Evolutionary conservation across 495 filamentous ascomycete genomes (phyloP), one percentile per base, ranked within the genome.

Genomic region (Venustampulla echinocandica): DNA sequence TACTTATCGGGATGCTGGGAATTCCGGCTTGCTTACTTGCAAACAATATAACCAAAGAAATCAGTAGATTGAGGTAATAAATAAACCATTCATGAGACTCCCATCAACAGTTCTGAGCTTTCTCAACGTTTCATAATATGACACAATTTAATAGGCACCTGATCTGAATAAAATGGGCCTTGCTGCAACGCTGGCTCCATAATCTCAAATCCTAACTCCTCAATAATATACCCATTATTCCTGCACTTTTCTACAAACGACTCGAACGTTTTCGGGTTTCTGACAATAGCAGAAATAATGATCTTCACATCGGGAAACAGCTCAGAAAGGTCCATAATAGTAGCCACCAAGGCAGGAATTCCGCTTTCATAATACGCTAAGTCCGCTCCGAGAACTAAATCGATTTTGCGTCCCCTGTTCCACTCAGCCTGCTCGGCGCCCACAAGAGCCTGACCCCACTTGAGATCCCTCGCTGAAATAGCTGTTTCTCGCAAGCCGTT

Each of bases 401-500:
- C 68, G 22, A 75, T 59, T 11, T 54, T 53, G 9, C 54, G 48
- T 22, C 68, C 69, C 5, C 58, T 60, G 35, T 70, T 69, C 70
- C 67, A 73, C 24, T 52, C 44, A 1, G 49, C 32, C 19, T 55
- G 36, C 34, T 58, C 52, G 11, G 39, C 48, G 10, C 46, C 53
- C 1, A 53, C 18, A 10, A 77, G 51, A 6, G 69, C 62, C 33
- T 70, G 64, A 18, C 82, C 82, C 82, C 82, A 86, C 61, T 66
- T 70, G 7, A 85, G 50, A 4, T 79, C 66, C 47, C 66, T 69
- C 11, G 71, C 60, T 13, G 65, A 44, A 30, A 80, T 68, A 9
- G 56, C 46, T 0, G 56, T 61, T 7, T 61, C 69, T 18, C 77
- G 69, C 6, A 82, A 64, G 15, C 64, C 68, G 62, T 92, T 94